Conservation (phyloP, 345 rosid species). For the Alliaria petiolata region DNA sequence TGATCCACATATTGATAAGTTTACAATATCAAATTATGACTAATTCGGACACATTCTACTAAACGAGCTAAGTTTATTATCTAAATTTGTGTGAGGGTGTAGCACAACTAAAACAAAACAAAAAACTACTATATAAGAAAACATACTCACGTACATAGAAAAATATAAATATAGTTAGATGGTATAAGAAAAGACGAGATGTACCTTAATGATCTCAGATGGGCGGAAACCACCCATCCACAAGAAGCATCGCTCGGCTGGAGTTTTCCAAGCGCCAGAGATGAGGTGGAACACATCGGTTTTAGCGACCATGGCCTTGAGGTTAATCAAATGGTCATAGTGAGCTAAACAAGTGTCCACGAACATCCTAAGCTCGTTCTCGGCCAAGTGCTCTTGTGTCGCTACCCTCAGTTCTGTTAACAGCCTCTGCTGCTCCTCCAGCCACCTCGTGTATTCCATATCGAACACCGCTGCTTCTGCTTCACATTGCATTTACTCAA, state of each 20-base stretch:
- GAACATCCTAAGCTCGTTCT: conserved; percentile 78
- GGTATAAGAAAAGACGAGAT: background rate
- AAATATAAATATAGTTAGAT: background rate
- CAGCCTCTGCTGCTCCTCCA: conserved; percentile 79
- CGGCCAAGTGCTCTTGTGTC: conserved; percentile 77
- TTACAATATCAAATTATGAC: background rate
- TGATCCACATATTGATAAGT: background rate
- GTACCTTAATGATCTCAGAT: conserved; percentile 93
- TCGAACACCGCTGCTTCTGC: conserved; percentile 80
- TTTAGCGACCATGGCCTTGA: conserved; percentile 72
- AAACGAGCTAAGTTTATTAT: background rate
- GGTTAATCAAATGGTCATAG: conserved; percentile 70
- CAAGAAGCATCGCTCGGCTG: conserved; percentile 97
- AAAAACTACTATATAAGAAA: no score
- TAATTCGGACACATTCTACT: background rate
- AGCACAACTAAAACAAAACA: no score
- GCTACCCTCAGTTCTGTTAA: conserved; percentile 89
- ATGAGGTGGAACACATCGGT: conserved; percentile 89
- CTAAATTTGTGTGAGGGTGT: background rate
- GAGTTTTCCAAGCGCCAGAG: conserved; percentile 97
- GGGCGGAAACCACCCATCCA: conserved; percentile 99
- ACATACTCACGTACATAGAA: background rate
- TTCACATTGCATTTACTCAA: conserved; percentile 13
- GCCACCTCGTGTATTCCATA: conserved; percentile 89
- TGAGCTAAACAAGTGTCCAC: conserved; percentile 82